Evolutionary conservation across 352 stramenopile species (phyloP).

Genomic region (Globisporangium echinulatum): DNA sequence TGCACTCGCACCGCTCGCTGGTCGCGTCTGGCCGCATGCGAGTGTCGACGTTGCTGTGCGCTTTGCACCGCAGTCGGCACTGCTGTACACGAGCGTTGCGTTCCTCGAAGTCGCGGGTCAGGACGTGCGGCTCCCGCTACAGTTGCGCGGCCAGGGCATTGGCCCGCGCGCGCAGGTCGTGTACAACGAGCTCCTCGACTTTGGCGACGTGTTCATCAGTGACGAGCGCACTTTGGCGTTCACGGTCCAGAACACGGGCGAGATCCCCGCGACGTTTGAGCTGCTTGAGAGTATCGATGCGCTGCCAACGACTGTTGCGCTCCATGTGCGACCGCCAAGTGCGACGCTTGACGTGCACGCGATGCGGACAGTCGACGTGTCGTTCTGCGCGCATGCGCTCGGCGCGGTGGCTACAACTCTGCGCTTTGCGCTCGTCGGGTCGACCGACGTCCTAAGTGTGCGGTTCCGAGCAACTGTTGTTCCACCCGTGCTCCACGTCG

Average conservation of each 20-base stretch:
- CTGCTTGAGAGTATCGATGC: constrained; percentile 31
- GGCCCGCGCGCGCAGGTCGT: constrained; percentile 90
- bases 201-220: constrained; percentile 94
- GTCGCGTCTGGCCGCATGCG: constrained; percentile 90
- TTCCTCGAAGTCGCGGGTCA: constrained; percentile 90
- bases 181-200: constrained; percentile 92
- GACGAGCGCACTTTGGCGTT: constrained; percentile 85
- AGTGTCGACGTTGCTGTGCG: constrained; percentile 89
- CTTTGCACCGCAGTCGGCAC: constrained; percentile 81
- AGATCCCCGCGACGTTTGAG: constrained; percentile 87
- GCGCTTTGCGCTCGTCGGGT: constrained; percentile 83
- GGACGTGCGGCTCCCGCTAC: constrained; percentile 83
- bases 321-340: constrained; percentile 37
- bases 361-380: constrained; percentile 78
- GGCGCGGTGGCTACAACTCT: constrained; percentile 86
- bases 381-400: constrained; percentile 82
- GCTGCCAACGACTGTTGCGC: constrained; percentile 21
- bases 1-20: constrained; percentile 77
- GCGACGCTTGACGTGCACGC: constrained; percentile 71
- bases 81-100: constrained; percentile 73
- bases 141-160: constrained; percentile 88
- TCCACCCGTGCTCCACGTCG: constrained; percentile 91
- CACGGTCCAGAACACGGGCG: constrained; percentile 90
- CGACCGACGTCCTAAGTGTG: constrained; percentile 71
- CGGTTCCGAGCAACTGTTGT: constrained; percentile 90